Base-by-base conservation (phyloP, 2,329 filamentous ascomycete genomes). In the Nigrospora sphaerica region DNA sequence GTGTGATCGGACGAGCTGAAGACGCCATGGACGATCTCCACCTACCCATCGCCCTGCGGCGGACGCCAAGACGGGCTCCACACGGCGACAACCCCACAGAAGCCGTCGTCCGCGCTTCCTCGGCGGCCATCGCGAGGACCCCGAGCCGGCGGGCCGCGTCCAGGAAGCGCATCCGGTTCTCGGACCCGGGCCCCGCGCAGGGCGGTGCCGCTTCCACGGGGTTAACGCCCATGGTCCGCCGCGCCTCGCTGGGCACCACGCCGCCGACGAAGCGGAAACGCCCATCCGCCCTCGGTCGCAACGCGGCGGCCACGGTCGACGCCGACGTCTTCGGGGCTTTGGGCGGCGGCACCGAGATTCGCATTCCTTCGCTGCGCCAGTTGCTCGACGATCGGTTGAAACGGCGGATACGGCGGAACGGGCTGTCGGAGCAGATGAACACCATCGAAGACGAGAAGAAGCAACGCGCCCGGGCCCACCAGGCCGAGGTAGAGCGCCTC, bases 371-470 rank as follows among this genome's bases (percentile, higher is more conserved):
- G 9, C 33, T 49, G 39, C 48, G 45, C 14, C 48, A 47, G 32
- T 34, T 49, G n/a, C 48, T 49, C 17, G 48, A 80, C 36, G 77
- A 75, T 7, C 73, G 80, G 13, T 68, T 81, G 39, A 75, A 80
- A 62, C 72, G 80, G 6, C 72, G 79, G 16, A 68, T 79, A 34
- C 69, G 75, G 9, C 73, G 80, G 43, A 77, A 75, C 52, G 71
- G 75, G 4, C 57, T 82, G 6, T 80, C 77, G 52, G 78, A 79
- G 51, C 75, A 82, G 62, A 74, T 81, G 63, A 77, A 80, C 56
- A 59, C 61, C 12, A 72, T 80, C 45, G 64, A 72, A 9, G 62
- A 64, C 9, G 73, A 76, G 47, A 75, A 73, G 56, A 68, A 62
- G 38, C 64, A 61, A 14, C 62, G 65, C 37, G 62, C 63, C 0